Evolutionary conservation across 2,329 filamentous ascomycete genomes (phyloP).

Genomic region (Tetracladium maxilliforme): DNA sequence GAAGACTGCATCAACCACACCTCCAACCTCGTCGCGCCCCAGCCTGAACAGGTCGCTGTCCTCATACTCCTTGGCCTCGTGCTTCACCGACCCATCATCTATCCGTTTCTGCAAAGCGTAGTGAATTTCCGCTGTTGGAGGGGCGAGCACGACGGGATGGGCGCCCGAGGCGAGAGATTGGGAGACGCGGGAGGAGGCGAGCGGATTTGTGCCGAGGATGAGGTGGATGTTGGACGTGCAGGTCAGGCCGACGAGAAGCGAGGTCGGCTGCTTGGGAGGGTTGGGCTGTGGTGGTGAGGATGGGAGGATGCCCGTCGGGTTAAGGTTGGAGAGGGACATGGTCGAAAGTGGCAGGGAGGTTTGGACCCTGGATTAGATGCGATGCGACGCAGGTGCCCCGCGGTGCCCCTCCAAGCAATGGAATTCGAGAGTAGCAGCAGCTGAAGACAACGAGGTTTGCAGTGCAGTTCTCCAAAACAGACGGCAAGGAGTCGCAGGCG

Average conservation of each 20-base stretch:
- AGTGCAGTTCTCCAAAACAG: too few species aligned
- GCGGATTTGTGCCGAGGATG: constrained; percentile 70
- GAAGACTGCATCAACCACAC: constrained; percentile 83
- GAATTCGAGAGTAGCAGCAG: too few species aligned
- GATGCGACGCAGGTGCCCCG: too few species aligned
- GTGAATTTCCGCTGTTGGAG: constrained; percentile 43
- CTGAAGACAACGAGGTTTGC: too few species aligned
- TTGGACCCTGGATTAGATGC: too few species aligned
- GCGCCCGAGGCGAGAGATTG: constrained; percentile 76
- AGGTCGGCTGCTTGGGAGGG: too few species aligned
- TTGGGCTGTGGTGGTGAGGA: too few species aligned
- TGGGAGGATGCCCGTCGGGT: too few species aligned
- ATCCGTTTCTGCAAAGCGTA: constrained; percentile 46
- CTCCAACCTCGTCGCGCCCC: constrained; percentile 65
- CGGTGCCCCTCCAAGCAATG: too few species aligned
- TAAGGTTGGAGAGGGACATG: too few species aligned
- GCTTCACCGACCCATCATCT: constrained; percentile 49
- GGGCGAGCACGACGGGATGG: constrained; percentile 62
- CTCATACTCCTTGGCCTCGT: constrained; percentile 51
- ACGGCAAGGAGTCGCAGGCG: too few species aligned
- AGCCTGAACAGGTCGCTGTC: constrained; percentile 59
- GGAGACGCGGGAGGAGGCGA: constrained; percentile 71
- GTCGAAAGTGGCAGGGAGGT: too few species aligned
- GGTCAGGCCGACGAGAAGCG: constrained; percentile 60
- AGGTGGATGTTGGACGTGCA: constrained; percentile 63